Evolutionary conservation across 768 basidiomycete genomes (phyloP).

Genomic region (Pisolithus albus): DNA sequence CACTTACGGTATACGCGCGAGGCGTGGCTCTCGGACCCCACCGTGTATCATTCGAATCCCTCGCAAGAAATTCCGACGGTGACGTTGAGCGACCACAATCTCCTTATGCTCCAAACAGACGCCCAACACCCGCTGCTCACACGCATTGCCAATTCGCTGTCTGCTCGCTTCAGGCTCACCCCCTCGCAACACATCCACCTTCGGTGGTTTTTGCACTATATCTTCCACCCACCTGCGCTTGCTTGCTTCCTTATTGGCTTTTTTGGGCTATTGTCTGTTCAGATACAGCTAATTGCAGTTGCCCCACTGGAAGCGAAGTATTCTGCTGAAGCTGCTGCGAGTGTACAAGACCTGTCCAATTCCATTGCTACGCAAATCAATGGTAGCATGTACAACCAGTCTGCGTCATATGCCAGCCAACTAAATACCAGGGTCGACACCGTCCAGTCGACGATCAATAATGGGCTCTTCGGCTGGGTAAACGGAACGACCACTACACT

Average conservation of each 20-base stretch:
- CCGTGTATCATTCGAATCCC: constrained; percentile 36
- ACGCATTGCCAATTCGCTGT: constrained; percentile 51
- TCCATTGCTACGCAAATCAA: constrained; percentile 75
- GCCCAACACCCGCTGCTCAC: constrained; percentile 69
- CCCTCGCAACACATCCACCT: constrained; percentile 61
- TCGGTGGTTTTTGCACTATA: constrained; percentile 86
- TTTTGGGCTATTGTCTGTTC: constrained; percentile 78
- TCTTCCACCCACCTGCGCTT: constrained; percentile 87
- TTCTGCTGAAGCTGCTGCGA: constrained; percentile 50
- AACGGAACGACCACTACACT: constrained; percentile 83
- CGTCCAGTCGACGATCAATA: constrained; percentile 73
- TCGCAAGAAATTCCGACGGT: constrained; percentile 40
- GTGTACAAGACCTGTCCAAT: constrained; percentile 59
- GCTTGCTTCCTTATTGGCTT: constrained; percentile 91
- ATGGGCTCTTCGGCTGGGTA: constrained; percentile 92
- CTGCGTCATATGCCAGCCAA: constrained; percentile 64
- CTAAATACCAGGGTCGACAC: constrained; percentile 66
- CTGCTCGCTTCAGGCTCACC: constrained; percentile 45
- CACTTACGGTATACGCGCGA: constrained; percentile 67
- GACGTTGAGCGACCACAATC: constrained; percentile 65
- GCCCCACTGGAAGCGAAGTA: constrained; percentile 67
- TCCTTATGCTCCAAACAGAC: constrained; percentile 66
- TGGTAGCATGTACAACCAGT: constrained; percentile 76
- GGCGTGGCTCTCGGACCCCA: constrained; percentile 72
- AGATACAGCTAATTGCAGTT: constrained; percentile 81